Base-by-base conservation (phyloP, 116 monocot species). In the Cymodocea nodosa region DNA sequence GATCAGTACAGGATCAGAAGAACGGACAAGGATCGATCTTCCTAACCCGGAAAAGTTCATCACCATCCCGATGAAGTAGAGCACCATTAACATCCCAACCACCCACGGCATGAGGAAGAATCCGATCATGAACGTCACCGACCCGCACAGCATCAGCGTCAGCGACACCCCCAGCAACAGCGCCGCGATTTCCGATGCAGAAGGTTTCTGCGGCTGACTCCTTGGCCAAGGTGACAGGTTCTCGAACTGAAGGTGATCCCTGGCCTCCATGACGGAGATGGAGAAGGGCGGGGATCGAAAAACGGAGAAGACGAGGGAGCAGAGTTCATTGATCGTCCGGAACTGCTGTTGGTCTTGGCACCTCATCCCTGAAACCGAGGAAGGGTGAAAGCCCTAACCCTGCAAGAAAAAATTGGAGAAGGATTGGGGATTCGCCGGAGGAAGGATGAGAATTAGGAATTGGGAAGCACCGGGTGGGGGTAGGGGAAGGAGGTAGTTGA, bases 51-150 rank as follows among this genome's bases (percentile, higher is more conserved):
- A 79, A 34, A 86, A 68, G 30, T 35, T 69, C n/a, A 79, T 84
- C n/a, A 89, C 63, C 60, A 80, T 44, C 44, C 76, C 85, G 23
- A 75, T 55, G 59, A 84, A 57, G 61, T 78, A 81, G 37, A 84
- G 71, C 15, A 81, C 9, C 74, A 83, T 71, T 18, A 75, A 59
- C 20, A 86, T 16, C 22, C 81, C 79, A n/a, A 84, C 37, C 57
- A 90, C 74, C 90, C 84, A 84, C 15, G 91, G 87, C 80, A 91
- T 82, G 63, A 91, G 60, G 13, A 91, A 59, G 72, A 86, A 82
- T 9, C 91, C 91, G 56, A 91, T 73, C 59, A 84, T 50, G 73
- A 90, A 86, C n/a, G 86, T 80, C 37, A 90, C 79, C 13, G 81
- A 90, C 44, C 91, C 86, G 66, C 86, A 83, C 0, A 91, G 74